Conservation (phyloP, 306 rosid genomes). For the Trifolium fragiferum region DNA sequence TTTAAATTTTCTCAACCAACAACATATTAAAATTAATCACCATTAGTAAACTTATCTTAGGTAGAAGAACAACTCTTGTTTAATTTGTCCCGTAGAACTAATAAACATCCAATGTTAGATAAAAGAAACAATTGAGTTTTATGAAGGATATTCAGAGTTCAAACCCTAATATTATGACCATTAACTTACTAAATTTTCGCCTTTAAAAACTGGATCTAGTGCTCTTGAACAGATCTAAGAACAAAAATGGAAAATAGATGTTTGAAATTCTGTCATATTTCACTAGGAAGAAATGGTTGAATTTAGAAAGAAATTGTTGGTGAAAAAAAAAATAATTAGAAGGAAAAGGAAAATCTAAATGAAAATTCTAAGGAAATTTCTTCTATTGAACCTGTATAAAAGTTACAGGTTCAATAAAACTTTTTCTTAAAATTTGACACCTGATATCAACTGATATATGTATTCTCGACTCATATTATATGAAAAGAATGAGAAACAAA, state of each 20-base stretch:
- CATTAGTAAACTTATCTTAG: too few species aligned
- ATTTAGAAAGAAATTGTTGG: neutral
- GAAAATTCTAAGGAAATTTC: too few species aligned
- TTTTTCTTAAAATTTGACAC: neutral
- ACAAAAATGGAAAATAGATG: neutral
- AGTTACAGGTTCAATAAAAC: too few species aligned
- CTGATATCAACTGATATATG: neutral
- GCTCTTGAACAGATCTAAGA: neutral
- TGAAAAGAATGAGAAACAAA: neutral
- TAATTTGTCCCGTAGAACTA: neutral
- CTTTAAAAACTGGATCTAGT: neutral
- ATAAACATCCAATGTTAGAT: neutral
- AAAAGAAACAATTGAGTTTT: too few species aligned
- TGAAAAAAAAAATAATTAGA: neutral
- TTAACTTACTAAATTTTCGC: too few species aligned
- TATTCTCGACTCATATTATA: neutral
- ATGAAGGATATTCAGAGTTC: neutral
- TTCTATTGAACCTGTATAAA: too few species aligned
- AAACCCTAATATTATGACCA: neutral
- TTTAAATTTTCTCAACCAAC: slow-evolving; percentile 8
- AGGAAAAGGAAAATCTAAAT: neutral
- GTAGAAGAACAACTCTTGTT: neutral
- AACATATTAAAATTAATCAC: neutral
- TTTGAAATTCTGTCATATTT: neutral
- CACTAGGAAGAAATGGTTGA: neutral